Evolutionary conservation across 225 moss, liverwort and hornwort species (phyloP), one percentile per base, ranked within the genome.

Genomic region (Anthoceros angustus): DNA sequence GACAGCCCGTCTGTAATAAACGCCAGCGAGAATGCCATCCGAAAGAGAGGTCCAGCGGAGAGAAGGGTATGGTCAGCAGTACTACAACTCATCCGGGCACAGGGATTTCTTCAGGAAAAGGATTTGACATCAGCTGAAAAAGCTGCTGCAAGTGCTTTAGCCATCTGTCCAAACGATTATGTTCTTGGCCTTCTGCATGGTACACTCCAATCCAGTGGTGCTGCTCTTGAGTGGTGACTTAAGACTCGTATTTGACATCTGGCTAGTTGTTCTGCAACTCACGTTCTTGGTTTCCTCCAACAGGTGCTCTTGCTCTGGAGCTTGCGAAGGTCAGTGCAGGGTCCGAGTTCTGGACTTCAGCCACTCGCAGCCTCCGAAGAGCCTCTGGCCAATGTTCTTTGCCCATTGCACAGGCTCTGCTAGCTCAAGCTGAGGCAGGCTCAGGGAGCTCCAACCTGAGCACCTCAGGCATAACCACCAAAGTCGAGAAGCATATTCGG

Each of bases 161-260:
- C 78, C 49, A 48, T 76, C 45, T 73, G 69, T 64, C 77, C 88
- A 67, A 85, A 86, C 65, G 82, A 70, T 72, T 72, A 82, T 64
- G 71, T 86, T 72, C 75, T 86, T 40, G 85, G 84, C 70, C 87
- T 98, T 73, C 71, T 91, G 63, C 88, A 98, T 65, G 91, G 95
- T 95, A 87, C 26, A 10, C 61, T 62, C 39, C 48, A 26, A 10
- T 42, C 63, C 4, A 15, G 23, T 24, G 50, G 50, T 15, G 50
- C 50, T 55, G 50, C 32, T 32, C 32, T 32, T 32, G 32, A 32
- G 18, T 4, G 5, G 55, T 20, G 2, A 18, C 7, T 4, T 4
- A 55, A 8, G 2, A 7, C 8, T 55, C 14, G 18, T 23, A 55
- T 55, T 55, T 23, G n/a, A 67, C 1, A 21, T 46, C 42, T 48